These are phyloP conservation scores for Sarocladium kiliense DNA, from an alignment of 2,329 filamentous ascomycete genomes.

Conservation along the genomic window DNA sequence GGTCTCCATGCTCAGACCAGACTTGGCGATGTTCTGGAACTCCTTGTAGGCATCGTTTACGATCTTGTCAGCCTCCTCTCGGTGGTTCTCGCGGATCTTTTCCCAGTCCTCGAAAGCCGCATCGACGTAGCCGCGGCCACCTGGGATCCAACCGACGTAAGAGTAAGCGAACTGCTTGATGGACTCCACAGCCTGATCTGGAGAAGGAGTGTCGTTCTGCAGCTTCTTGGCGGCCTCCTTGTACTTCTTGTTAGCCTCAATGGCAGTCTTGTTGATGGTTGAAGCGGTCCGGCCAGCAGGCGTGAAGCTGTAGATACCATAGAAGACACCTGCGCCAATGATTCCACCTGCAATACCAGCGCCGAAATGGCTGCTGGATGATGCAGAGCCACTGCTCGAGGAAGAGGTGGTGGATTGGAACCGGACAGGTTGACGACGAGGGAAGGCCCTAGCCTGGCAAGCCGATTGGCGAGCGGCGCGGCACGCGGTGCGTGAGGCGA, in stretches of 20 bases:
- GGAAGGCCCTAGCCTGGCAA: not conserved
- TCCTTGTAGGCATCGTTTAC: slow-evolving; percentile 63
- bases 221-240: slow-evolving; percentile 54
- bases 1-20: slow-evolving; percentile 57
- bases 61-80: slow-evolving; percentile 64
- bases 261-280: slow-evolving; percentile 41
- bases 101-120: slow-evolving; percentile 66
- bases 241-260: slow-evolving; percentile 56
- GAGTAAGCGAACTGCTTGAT: slow-evolving; percentile 61
- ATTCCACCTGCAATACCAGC: slow-evolving; percentile 39
- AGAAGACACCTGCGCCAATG: slow-evolving; percentile 36
- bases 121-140: slow-evolving; percentile 64
- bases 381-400: slow-evolving; percentile 19
- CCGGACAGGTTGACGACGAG: slow-evolving; percentile 19
- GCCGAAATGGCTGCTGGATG: slow-evolving; percentile 28
- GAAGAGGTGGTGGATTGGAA: slow-evolving; percentile 36
- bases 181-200: slow-evolving; percentile 61
- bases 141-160: slow-evolving; percentile 68
- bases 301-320: slow-evolving; percentile 37
- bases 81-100: slow-evolving; percentile 60
- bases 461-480: slow-evolving; percentile 5
- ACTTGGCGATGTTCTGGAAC: slow-evolving; percentile 55
- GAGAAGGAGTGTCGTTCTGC: slow-evolving; percentile 56
- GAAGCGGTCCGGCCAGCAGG: slow-evolving; percentile 35
- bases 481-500: slow-evolving; percentile 1